These are phyloP conservation scores for Suillus spraguei DNA, from an alignment of 768 basidiomycete species.

Conservation along the genomic window DNA sequence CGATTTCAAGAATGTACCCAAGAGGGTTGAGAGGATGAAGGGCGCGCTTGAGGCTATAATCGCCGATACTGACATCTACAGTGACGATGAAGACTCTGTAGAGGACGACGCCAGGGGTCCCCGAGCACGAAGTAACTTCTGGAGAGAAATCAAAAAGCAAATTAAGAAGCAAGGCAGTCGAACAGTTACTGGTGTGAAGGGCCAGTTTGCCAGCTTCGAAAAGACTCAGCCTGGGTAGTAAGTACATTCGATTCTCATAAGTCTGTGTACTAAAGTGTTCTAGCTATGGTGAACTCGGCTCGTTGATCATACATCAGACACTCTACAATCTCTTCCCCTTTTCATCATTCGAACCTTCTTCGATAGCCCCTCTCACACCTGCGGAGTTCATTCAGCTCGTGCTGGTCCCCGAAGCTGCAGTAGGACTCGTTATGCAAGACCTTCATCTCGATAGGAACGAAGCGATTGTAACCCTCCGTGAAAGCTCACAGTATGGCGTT, in stretches of 20 bases:
- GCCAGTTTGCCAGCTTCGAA: constrained; percentile 79
- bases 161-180: constrained; percentile 67
- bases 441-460: constrained; percentile 44
- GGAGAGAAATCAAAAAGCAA: constrained; percentile 65
- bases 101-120: constrained; percentile 21
- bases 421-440: constrained; percentile 83
- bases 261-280: neutral
- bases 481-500: constrained; percentile 82
- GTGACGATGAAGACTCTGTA: constrained; percentile 22
- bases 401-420: constrained; percentile 87
- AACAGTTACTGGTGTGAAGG: constrained; percentile 65
- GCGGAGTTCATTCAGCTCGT: constrained; percentile 81
- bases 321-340: constrained; percentile 78
- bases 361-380: constrained; percentile 65
- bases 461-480: constrained; percentile 64
- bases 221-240: constrained; percentile 91
- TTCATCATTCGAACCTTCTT: constrained; percentile 50
- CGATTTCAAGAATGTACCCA: constrained; percentile 58
- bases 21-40: constrained; percentile 56
- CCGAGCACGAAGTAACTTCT: constrained; percentile 59
- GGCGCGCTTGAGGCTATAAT: constrained; percentile 52
- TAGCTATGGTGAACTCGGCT: constrained; percentile 88
- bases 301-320: constrained; percentile 76
- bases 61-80: constrained; percentile 39
- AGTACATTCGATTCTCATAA: constrained; percentile 34